Evolutionary conservation across 768 basidiomycete genomes (phyloP), one percentile per base, ranked within the genome.

Genomic region (Russula olivacea): DNA sequence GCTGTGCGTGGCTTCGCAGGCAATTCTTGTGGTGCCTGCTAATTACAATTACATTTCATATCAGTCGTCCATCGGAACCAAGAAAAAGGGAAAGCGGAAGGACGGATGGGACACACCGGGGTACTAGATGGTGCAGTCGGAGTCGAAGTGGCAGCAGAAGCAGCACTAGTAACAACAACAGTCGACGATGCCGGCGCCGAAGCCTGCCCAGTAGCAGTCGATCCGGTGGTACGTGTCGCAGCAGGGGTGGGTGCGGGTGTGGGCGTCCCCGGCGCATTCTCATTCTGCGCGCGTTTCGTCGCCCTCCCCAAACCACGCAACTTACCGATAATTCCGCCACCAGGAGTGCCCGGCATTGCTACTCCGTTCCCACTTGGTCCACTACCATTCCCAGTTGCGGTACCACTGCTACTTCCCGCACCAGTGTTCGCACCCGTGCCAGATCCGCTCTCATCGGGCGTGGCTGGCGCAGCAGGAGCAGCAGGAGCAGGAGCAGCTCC

Each of bases 271-370:
- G 64, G 57, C 0, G 66, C 63, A 54, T 68, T 70, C 51, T 75
- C 75, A 47, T 69, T 69, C n/a, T 71, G 72, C 25, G 67, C 62
- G 7, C 76, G 74, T 66, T 76, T 78, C 53, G 79, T 73, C 56
- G 76, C 80, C 73, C 87, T 89, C 10, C 87, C 88, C 65, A 94
- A 83, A 58, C 76, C 86, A 72, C 86, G 90, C 62, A 94, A 73
- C 65, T 88, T 82, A 0, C 91, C 89, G 81, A 95, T 94, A 58
- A 94, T 73, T 1, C 88, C 81, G 28, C 78, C 77, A 32, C 77
- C 69, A 17, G 71, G 68, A 25, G 78, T 73, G 19, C 58, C 52
- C 21, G 54, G 54, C 8, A 52, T 38, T 17, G 41, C 32, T 0
- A 17, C 25, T 19, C 64, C 53, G 17, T 57, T 61, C 11, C 53